Evolutionary conservation across 345 rosid species (phyloP).

Genomic region (Schrenkiella parvula): DNA sequence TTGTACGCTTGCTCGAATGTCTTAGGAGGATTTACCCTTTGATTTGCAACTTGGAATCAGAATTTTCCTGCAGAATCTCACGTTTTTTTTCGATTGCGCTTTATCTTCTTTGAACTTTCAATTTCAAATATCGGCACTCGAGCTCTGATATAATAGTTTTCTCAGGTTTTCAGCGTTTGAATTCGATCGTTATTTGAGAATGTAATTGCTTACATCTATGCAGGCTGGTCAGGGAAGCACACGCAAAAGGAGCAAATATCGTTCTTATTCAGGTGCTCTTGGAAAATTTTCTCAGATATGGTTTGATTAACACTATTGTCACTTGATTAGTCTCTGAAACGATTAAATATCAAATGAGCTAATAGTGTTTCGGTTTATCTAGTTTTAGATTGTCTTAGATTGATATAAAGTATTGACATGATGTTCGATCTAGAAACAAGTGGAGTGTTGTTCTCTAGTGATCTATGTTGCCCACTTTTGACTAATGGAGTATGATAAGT

Average conservation of each 20-base stretch:
- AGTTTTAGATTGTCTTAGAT: not conserved
- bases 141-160: not conserved
- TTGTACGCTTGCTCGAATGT: not conserved
- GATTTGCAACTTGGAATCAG: not conserved
- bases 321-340: not conserved
- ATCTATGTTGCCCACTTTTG: not conserved
- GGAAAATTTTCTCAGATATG: not conserved
- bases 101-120: not conserved
- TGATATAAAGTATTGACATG: not conserved
- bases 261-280: slow-evolving; percentile 77
- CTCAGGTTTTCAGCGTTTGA: not conserved
- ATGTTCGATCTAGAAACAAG: not conserved
- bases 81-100: not conserved
- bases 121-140: not conserved
- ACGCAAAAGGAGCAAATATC: slow-evolving; percentile 65
- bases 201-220: not conserved
- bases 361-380: too few species aligned
- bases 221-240: slow-evolving; percentile 49
- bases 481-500: not conserved
- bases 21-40: not conserved
- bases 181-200: slow-evolving; percentile 1
- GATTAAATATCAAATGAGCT: not conserved
- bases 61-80: not conserved
- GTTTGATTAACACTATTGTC: not conserved
- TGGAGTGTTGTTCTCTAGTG: not conserved